Percentiles rank a stretch among this genome's conserved stretches.
phyloP scores from a whole-genome alignment of 768 basidiomycete species.

The Lepiota brunneoincarnata region DNA sequence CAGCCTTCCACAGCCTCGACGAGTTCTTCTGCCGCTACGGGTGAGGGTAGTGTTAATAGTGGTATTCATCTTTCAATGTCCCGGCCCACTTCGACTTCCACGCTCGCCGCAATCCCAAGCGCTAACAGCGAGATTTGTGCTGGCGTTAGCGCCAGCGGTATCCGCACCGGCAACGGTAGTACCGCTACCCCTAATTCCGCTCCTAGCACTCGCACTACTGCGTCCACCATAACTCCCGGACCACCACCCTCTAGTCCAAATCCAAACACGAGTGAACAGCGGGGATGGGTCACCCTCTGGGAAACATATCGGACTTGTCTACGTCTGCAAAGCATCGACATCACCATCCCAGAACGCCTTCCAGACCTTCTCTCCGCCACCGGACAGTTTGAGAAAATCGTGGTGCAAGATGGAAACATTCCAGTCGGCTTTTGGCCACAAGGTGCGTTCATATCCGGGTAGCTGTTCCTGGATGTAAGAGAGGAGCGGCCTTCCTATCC shows the following conservation, averaged over 20 bases:
- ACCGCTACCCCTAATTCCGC: too few species aligned
- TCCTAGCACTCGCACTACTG: too few species aligned
- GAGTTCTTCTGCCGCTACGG: slow-evolving; percentile 28
- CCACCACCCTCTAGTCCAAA: background rate
- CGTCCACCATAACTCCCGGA: too few species aligned
- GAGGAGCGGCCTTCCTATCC: background rate
- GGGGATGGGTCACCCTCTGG: slow-evolving; percentile 65
- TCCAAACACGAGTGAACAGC: background rate
- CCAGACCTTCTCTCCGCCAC: slow-evolving; percentile 45
- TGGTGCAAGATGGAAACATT: slow-evolving; percentile 53
- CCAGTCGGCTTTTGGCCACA: slow-evolving; percentile 70
- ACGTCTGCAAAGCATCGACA: slow-evolving; percentile 48
- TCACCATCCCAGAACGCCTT: slow-evolving; percentile 55
- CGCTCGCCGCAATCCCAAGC: background rate
- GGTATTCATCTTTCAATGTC: background rate
- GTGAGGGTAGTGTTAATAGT: slow-evolving; percentile 2
- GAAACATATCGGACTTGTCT: slow-evolving; percentile 59
- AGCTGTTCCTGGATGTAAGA: background rate
- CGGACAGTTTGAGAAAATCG: slow-evolving; percentile 54
- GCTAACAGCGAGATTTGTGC: too few species aligned
- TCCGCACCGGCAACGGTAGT: too few species aligned
- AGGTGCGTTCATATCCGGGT: slow-evolving; percentile 33
- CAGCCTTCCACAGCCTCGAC: background rate
- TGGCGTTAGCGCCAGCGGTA: too few species aligned
- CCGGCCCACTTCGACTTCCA: background rate